These are phyloP conservation scores for Colletotrichum incanum DNA, from an alignment of 2,329 filamentous ascomycete genomes.

Conservation along the genomic window DNA sequence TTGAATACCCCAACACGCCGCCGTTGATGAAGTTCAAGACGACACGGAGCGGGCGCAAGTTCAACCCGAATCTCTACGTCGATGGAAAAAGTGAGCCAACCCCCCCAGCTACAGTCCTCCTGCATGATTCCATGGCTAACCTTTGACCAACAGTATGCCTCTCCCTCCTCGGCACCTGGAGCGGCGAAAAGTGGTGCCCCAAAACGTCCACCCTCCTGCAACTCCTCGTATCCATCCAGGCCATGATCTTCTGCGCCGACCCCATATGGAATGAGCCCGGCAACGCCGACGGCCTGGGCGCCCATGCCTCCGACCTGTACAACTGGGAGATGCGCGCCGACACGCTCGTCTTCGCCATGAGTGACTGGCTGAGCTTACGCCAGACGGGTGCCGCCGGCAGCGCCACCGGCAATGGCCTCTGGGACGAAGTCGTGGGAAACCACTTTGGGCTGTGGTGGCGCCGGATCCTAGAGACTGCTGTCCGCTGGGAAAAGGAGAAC, in stretches of 20 bases:
- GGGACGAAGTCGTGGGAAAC: conserved; percentile 19
- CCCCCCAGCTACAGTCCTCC: not conserved
- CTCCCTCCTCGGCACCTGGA: conserved; percentile 66
- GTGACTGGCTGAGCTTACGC: conserved; percentile 47
- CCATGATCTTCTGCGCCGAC: conserved; percentile 69
- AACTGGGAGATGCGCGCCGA: conserved; percentile 48
- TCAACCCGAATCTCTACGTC: conserved; percentile 67
- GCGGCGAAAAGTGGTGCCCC: conserved; percentile 62
- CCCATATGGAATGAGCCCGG: conserved; percentile 71
- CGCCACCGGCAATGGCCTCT: not conserved
- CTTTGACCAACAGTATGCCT: conserved; percentile 59
- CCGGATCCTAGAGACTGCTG: conserved; percentile 2
- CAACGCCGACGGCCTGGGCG: conserved; percentile 46
- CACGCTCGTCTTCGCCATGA: conserved; percentile 52
- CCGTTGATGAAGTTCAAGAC: conserved; percentile 57
- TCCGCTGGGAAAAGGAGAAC: not conserved
- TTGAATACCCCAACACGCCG: conserved; percentile 59
- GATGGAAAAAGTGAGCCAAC: conserved; percentile 61
- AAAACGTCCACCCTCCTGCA: conserved; percentile 65
- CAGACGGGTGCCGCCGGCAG: not conserved
- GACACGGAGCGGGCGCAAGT: conserved; percentile 56
- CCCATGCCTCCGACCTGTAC: conserved; percentile 48
- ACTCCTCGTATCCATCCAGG: conserved; percentile 70
- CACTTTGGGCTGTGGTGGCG: conserved; percentile 23
- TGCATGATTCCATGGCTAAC: conserved; percentile 27